Conservation (phyloP, 176 grass and related monocot species). For the Chrysopogon serrulatus region DNA sequence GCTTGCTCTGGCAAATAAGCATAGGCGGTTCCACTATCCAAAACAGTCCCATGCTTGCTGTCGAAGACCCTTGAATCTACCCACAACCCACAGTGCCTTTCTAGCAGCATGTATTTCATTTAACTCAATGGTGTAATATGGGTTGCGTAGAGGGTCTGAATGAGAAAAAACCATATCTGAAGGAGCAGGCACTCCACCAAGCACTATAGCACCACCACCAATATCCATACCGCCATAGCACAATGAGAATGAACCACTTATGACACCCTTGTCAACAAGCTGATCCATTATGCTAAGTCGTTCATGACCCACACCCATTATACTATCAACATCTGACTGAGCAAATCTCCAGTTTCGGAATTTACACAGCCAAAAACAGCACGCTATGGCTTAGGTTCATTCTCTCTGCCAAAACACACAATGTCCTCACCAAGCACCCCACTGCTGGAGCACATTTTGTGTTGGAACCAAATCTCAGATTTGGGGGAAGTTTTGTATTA, state of each 20-base stretch:
- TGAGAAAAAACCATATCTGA: constrained; percentile 62
- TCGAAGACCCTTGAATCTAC: constrained; percentile 71
- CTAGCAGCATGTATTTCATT: constrained; percentile 90
- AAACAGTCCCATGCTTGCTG: constrained; percentile 74
- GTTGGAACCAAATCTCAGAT: no score
- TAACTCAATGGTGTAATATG: constrained; percentile 94
- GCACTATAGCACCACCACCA: constrained; percentile 92
- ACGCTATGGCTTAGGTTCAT: constrained; percentile 70
- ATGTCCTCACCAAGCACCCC: constrained; percentile 82
- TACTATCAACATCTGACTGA: constrained; percentile 92
- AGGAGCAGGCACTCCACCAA: constrained; percentile 73
- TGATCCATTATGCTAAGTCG: constrained; percentile 96
- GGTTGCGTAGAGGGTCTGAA: constrained; percentile 82
- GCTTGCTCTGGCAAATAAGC: constrained; percentile 92
- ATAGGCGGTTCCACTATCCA: constrained; percentile 97
- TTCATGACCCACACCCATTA: constrained; percentile 88
- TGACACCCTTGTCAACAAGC: constrained; percentile 82
- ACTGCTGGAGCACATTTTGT: constrained; percentile 98
- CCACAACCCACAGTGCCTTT: constrained; percentile 56
- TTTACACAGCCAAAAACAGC: constrained; percentile 96
- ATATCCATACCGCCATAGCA: constrained; percentile 99
- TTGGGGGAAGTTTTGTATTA: no score
- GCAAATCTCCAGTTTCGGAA: constrained; percentile 94
- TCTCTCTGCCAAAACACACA: constrained; percentile 77
- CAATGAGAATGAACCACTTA: constrained; percentile 89